Percentiles rank a stretch among this genome's conserved stretches.
These are phyloP conservation scores for Dillenia turbinata DNA, from an alignment of 164 flowering plant species.

Conservation along the genomic window DNA sequence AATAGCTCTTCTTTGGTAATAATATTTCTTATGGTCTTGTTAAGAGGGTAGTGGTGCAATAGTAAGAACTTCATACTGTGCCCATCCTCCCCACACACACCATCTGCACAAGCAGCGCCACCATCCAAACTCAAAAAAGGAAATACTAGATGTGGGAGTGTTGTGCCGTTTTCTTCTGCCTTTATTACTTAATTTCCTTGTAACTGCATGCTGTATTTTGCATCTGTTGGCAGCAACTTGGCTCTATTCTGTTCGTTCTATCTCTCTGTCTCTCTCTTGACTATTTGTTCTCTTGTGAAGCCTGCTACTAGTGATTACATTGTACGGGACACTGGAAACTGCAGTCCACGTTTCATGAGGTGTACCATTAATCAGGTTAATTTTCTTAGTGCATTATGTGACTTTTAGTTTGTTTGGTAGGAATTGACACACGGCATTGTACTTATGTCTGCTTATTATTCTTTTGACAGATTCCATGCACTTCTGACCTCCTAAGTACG, in stretches of 20 bases:
- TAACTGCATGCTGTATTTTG: background rate
- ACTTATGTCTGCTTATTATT: conserved; percentile 2
- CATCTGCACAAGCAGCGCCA: too few relatives aligned
- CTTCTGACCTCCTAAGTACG: conserved; percentile 78
- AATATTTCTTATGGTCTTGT: too few relatives aligned
- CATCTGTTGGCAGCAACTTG: background rate
- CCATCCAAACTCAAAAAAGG: too few relatives aligned
- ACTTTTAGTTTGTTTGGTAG: too few relatives aligned
- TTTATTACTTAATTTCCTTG: background rate
- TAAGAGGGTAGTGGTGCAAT: too few relatives aligned
- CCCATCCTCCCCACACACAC: too few relatives aligned
- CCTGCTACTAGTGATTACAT: conserved; percentile 90
- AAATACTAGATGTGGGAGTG: too few relatives aligned
- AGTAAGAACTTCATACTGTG: too few relatives aligned
- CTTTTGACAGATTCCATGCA: conserved; percentile 77
- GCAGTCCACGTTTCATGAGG: conserved; percentile 98
- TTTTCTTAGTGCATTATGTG: too few relatives aligned
- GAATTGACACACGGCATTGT: background rate
- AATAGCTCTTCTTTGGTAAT: too few relatives aligned
- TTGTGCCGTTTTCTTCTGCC: background rate
- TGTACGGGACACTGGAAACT: conserved; percentile 88
- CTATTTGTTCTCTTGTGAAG: conserved; percentile 34
- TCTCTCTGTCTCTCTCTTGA: background rate
- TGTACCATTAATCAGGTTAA: conserved; percentile 92
- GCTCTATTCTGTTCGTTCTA: background rate